These are phyloP conservation scores for Glycyrrhiza uralensis DNA, from an alignment of 306 rosid genomes.

Conservation along the genomic window DNA sequence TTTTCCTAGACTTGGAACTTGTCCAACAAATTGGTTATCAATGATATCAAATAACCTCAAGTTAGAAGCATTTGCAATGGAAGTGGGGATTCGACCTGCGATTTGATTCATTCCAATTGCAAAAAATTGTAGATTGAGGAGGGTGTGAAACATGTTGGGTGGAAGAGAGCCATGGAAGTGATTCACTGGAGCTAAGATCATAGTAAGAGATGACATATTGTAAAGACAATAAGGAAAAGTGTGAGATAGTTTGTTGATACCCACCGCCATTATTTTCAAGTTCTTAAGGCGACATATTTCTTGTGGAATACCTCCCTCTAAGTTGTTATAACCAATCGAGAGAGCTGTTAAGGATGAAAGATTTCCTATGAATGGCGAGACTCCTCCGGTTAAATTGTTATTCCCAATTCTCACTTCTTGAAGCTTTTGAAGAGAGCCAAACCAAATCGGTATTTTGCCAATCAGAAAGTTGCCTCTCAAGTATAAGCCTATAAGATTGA, in stretches of 20 bases:
- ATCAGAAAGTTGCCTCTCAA: background rate
- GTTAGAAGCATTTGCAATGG: conserved; percentile 26
- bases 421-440: conserved; percentile 5
- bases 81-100: no score
- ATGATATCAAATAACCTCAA: background rate
- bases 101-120: no score
- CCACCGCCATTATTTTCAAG: accelerated
- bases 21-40: background rate
- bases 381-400: conserved; percentile 13
- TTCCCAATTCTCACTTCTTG: accelerated
- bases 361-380: conserved; percentile 27
- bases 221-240: no score
- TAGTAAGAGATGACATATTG: conserved; percentile 16
- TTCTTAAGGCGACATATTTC: background rate
- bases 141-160: no score
- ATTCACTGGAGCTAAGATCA: accelerated
- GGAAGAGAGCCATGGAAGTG: conserved; percentile 22
- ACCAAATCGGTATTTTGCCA: background rate
- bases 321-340: background rate
- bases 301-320: background rate
- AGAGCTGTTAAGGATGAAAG: background rate
- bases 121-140: no score
- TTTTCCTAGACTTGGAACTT: conserved; percentile 15
- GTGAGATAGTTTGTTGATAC: background rate
- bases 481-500: background rate